Conservation (phyloP, 345 rosid genomes). For the Citrus maxima region DNA sequence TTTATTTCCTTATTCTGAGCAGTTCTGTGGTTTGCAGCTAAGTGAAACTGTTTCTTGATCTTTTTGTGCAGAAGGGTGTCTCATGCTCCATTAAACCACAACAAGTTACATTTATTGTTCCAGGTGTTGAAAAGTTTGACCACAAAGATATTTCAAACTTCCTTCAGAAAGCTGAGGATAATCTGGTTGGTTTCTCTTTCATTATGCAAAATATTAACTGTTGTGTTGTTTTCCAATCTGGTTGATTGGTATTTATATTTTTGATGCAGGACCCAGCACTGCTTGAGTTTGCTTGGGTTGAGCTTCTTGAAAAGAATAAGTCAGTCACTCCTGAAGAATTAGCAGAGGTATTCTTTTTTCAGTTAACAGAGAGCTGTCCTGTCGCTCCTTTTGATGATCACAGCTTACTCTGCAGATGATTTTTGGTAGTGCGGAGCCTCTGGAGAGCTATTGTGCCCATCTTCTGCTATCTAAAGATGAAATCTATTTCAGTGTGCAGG, state of each 20-base stretch:
- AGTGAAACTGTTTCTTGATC: not conserved
- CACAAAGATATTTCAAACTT: constrained; percentile 59
- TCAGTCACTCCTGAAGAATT: constrained; percentile 80
- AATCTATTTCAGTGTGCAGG: constrained; percentile 63
- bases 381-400: constrained; percentile 28
- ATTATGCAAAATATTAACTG: not conserved
- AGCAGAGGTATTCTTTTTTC: constrained; percentile 66
- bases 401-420: constrained; percentile 61
- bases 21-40: constrained; percentile 8
- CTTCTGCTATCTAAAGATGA: constrained; percentile 85
- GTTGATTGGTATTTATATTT: constrained; percentile 4
- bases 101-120: constrained; percentile 80
- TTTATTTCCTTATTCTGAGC: constrained; percentile 5
- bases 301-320: constrained; percentile 84
- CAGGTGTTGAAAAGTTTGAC: constrained; percentile 76
- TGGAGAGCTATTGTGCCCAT: constrained; percentile 92
- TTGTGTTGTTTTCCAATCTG: not conserved
- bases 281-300: constrained; percentile 94
- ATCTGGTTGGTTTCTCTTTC: constrained; percentile 61
- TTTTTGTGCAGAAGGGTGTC: constrained; percentile 64
- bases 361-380: constrained; percentile 3
- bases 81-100: constrained; percentile 79
- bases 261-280: constrained; percentile 67
- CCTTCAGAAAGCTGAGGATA: constrained; percentile 58
- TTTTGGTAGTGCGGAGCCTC: constrained; percentile 75